Evolutionary conservation across 2,329 filamentous ascomycete genomes (phyloP).

Genomic region (Fusarium torreyae): DNA sequence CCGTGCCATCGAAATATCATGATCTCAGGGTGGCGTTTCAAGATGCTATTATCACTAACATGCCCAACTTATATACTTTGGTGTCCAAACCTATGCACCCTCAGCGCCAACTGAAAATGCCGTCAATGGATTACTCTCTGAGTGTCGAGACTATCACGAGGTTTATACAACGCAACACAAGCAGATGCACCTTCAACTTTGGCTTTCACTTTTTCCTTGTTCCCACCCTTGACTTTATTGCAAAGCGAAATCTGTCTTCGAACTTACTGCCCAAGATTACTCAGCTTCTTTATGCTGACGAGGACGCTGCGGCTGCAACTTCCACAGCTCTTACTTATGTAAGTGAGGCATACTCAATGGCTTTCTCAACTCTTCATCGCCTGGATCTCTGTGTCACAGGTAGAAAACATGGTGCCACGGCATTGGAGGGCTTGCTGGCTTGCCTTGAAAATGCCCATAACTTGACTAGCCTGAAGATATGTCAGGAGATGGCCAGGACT

Average conservation of each 20-base stretch:
- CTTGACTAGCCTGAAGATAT: conserved; percentile 12
- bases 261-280: background rate
- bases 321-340: background rate
- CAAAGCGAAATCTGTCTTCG: background rate
- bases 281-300: conserved; percentile 12
- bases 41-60: background rate
- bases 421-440: background rate
- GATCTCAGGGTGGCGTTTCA: background rate
- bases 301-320: fast-evolving
- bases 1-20: no score
- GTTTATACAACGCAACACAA: background rate
- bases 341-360: background rate
- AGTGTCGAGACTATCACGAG: background rate
- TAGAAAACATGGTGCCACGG: fast-evolving
- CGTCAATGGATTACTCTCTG: background rate
- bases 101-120: background rate
- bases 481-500: background rate
- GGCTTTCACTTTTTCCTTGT: conserved; percentile 13
- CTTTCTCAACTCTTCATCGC: conserved; percentile 5
- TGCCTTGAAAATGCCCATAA: conserved; percentile 7
- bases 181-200: background rate
- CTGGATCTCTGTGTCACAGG: conserved; percentile 16
- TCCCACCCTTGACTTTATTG: background rate
- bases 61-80: conserved; percentile 16
- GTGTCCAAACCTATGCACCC: conserved; percentile 19